phyloP scores from a whole-genome alignment of 805 yeast genomes.

The Metschnikowia vanudenii region DNA sequence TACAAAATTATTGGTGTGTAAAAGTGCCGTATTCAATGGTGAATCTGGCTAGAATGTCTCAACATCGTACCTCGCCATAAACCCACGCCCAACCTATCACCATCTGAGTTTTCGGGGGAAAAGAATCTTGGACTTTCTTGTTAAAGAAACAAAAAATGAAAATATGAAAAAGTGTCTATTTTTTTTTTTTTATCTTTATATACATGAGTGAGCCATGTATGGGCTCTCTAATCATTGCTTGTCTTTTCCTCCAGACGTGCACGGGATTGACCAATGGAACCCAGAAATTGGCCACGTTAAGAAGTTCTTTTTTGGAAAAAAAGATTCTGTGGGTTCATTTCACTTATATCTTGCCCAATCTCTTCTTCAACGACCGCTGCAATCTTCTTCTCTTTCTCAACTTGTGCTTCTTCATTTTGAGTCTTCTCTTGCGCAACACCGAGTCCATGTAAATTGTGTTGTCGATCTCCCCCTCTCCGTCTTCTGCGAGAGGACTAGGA shows the following conservation, averaged over 20 bases:
- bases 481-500: background rate
- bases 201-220: background rate
- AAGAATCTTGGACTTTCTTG: too few species aligned
- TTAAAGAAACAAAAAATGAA: too few species aligned
- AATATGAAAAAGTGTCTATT: background rate
- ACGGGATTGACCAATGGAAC: background rate
- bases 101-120: too few species aligned
- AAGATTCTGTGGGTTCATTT: too few species aligned
- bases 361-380: constrained; percentile 78
- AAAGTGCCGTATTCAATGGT: too few species aligned
- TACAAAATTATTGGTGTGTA: too few species aligned
- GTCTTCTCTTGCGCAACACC: constrained; percentile 79
- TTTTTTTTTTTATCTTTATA: background rate
- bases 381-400: constrained; percentile 95
- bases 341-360: constrained; percentile 49
- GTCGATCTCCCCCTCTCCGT: constrained; percentile 14
- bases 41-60: too few species aligned
- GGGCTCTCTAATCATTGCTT: background rate
- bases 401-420: constrained; percentile 97
- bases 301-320: too few species aligned
- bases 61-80: too few species aligned
- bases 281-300: too few species aligned
- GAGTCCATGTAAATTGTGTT: constrained; percentile 55
- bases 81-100: too few species aligned
- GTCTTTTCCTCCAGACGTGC: background rate